phyloP scores from a whole-genome alignment of 176 grass and related monocot species.

The Rhynchospora pubera region DNA sequence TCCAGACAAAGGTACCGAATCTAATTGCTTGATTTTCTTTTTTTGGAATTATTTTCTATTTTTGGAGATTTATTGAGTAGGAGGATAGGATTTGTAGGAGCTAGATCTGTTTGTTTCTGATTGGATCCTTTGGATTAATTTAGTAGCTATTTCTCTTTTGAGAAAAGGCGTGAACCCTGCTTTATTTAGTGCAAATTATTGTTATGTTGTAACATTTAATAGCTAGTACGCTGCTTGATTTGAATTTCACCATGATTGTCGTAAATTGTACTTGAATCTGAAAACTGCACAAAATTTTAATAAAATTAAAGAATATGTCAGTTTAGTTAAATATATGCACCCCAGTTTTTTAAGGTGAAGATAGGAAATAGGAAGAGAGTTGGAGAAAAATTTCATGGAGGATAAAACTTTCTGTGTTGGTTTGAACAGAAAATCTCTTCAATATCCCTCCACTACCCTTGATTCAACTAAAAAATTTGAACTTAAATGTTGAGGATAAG shows the following conservation, averaged over 20 bases:
- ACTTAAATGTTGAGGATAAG: not conserved
- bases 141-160: not conserved
- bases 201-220: not conserved
- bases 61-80: not conserved
- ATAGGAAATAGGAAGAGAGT: not conserved
- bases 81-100: not conserved
- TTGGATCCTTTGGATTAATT: not conserved
- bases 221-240: not conserved
- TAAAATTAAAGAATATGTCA: not conserved
- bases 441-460: not conserved
- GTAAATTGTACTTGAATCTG: not conserved
- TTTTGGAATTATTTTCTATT: not conserved
- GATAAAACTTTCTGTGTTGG: not conserved
- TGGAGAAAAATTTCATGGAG: not conserved
- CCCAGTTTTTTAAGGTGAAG: not conserved
- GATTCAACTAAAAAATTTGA: not conserved
- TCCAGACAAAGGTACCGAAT: not conserved
- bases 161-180: not conserved
- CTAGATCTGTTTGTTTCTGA: not conserved
- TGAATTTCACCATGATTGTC: not conserved
- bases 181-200: constrained; percentile 8
- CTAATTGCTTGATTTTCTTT: not conserved
- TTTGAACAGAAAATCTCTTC: not conserved
- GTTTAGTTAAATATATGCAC: not conserved
- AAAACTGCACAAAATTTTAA: not conserved